A percentile compares a stretch with the other conserved stretches of the same genome.
These are phyloP conservation scores for Boletellus ananiceps DNA, from an alignment of 768 basidiomycete genomes.

Conservation along the genomic window DNA sequence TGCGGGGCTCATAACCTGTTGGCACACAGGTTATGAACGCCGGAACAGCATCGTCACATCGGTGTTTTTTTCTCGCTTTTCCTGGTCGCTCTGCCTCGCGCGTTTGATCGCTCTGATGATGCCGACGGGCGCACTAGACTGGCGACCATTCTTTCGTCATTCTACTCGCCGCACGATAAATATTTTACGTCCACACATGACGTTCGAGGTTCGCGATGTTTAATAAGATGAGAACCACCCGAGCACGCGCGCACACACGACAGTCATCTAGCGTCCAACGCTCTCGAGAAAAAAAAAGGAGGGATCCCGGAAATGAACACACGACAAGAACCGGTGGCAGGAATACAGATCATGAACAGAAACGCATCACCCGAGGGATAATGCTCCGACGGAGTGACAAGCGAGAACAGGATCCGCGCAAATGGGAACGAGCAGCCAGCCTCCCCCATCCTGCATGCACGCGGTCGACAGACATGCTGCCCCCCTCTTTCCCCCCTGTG, in stretches of 20 bases:
- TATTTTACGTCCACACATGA: slow-evolving; percentile 13
- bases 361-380: not conserved
- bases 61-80: not conserved
- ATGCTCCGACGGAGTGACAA: too few species aligned
- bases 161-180: not conserved
- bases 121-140: not conserved
- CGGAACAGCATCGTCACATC: slow-evolving; percentile 14
- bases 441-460: slow-evolving; percentile 8
- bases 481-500: slow-evolving; percentile 8
- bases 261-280: not conserved
- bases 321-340: slow-evolving; percentile 5
- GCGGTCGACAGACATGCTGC: slow-evolving; percentile 6
- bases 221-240: slow-evolving; percentile 4
- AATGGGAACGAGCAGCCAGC: not conserved
- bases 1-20: slow-evolving; percentile 27
- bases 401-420: slow-evolving; percentile 10
- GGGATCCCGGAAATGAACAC: slow-evolving; percentile 21
- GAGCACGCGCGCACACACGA: not conserved
- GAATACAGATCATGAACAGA: slow-evolving; percentile 2
- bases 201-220: slow-evolving; percentile 10
- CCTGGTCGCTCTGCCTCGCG: not conserved
- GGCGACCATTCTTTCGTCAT: not conserved
- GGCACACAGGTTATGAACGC: slow-evolving; percentile 7
- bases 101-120: not conserved
- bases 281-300: not conserved